These are phyloP conservation scores for Abrus pulchellus DNA, from an alignment of 306 rosid species.

Conservation along the genomic window DNA sequence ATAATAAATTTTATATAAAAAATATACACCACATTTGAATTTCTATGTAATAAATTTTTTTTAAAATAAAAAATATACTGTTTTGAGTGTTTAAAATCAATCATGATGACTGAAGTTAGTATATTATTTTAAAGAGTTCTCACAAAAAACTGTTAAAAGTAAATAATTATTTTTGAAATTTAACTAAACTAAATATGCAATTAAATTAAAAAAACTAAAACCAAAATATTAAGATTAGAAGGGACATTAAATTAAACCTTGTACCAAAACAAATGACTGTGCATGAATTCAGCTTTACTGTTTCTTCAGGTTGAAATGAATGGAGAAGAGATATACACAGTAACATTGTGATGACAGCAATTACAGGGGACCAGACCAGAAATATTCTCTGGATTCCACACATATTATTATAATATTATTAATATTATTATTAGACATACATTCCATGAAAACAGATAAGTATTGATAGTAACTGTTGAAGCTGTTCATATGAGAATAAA, in stretches of 20 bases:
- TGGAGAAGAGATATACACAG: background rate
- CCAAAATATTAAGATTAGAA: background rate
- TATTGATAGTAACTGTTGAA: slow-evolving; percentile 29
- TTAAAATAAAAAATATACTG: too few species aligned
- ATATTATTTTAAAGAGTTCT: too few species aligned
- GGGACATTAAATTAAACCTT: background rate
- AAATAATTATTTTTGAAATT: too few species aligned
- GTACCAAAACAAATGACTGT: background rate
- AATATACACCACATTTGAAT: too few species aligned
- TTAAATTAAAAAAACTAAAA: background rate
- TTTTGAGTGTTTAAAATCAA: too few species aligned
- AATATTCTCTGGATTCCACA: background rate
- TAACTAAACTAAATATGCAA: too few species aligned
- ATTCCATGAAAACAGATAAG: slow-evolving; percentile 41
- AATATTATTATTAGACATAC: background rate
- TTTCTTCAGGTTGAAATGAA: background rate
- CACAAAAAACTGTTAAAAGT: too few species aligned
- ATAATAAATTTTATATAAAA: too few species aligned
- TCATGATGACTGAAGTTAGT: too few species aligned
- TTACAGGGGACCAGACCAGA: background rate
- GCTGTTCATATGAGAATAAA: slow-evolving; percentile 10
- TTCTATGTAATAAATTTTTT: too few species aligned
- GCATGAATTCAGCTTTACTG: background rate
- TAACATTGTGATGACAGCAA: slow-evolving; percentile 8
- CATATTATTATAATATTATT: background rate